Evolutionary conservation across 768 basidiomycete species (phyloP).

Genomic region (Lentinus brumalis): DNA sequence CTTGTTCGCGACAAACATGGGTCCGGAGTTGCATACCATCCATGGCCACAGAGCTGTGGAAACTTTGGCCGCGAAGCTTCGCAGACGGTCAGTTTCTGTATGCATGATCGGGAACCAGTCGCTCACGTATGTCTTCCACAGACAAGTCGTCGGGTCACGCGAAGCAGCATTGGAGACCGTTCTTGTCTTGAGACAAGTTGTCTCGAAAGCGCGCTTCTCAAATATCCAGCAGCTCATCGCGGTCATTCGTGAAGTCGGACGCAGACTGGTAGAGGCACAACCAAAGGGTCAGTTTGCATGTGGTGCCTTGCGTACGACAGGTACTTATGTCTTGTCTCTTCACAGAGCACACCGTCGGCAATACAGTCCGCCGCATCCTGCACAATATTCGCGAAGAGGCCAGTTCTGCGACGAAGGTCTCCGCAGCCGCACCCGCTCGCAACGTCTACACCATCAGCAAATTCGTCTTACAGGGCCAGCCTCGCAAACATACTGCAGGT

Average conservation of each 20-base stretch:
- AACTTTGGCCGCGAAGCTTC: slow-evolving; percentile 65
- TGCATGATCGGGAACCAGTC: slow-evolving; percentile 6
- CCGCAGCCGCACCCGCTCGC: slow-evolving; percentile 37
- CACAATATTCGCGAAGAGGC: slow-evolving; percentile 97
- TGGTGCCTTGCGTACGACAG: not conserved
- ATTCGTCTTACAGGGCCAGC: slow-evolving; percentile 81
- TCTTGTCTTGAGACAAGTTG: slow-evolving; percentile 84
- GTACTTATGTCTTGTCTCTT: not conserved
- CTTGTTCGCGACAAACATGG: slow-evolving; percentile 34
- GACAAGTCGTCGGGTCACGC: slow-evolving; percentile 90
- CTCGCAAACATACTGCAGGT: slow-evolving; percentile 44
- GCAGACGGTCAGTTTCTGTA: slow-evolving; percentile 62
- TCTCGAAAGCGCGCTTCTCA: slow-evolving; percentile 82
- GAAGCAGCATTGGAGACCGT: slow-evolving; percentile 89
- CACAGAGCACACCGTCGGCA: slow-evolving; percentile 91
- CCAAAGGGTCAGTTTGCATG: slow-evolving; percentile 73
- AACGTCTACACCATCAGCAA: slow-evolving; percentile 73
- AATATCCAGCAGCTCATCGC: slow-evolving; percentile 84
- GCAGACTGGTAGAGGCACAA: slow-evolving; percentile 84
- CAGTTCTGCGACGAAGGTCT: slow-evolving; percentile 68
- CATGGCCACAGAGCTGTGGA: slow-evolving; percentile 65
- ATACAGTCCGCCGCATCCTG: slow-evolving; percentile 89
- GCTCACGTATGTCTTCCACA: slow-evolving; percentile 32
- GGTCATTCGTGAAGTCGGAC: slow-evolving; percentile 78
- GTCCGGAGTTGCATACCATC: slow-evolving; percentile 38